Evolutionary conservation across 768 basidiomycete genomes (phyloP).

Genomic region (Podaxis sp.): DNA sequence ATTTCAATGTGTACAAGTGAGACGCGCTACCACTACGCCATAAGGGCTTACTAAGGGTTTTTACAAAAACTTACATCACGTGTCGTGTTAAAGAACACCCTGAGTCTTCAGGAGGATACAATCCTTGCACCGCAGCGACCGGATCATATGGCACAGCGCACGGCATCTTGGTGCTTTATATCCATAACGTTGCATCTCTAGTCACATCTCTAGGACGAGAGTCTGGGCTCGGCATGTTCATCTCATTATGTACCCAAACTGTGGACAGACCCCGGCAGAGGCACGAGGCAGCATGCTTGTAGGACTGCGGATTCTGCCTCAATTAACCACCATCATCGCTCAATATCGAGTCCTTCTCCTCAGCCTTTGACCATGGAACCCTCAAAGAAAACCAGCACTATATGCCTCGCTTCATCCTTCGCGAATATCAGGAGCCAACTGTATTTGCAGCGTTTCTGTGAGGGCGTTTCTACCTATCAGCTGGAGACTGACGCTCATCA

Average conservation of each 20-base stretch:
- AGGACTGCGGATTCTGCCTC: too few species aligned
- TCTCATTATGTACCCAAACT: not conserved
- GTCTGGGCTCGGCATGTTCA: not conserved
- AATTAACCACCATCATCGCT: too few species aligned
- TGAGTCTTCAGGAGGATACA: too few species aligned
- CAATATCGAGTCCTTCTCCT: too few species aligned
- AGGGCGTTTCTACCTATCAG: not conserved
- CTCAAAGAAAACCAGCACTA: conserved; percentile 25
- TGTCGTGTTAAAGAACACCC: too few species aligned
- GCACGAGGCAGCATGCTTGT: not conserved
- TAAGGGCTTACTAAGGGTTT: conserved; percentile 23
- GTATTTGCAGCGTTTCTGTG: not conserved
- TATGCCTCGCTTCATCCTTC: conserved; percentile 31
- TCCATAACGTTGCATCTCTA: too few species aligned
- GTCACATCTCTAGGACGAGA: too few species aligned
- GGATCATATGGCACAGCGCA: too few species aligned
- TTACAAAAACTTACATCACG: not conserved
- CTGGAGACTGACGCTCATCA: not conserved
- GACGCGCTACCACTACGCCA: conserved; percentile 46
- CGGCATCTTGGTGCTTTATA: too few species aligned
- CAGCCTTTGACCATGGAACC: not conserved
- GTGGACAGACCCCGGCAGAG: not conserved
- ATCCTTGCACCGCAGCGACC: too few species aligned
- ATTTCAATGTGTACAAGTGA: conserved; percentile 32
- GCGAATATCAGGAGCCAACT: conserved; percentile 21